These are phyloP conservation scores for Entomortierella lignicola DNA, from an alignment of 192 early-diverging fungal genomes.

Conservation along the genomic window DNA sequence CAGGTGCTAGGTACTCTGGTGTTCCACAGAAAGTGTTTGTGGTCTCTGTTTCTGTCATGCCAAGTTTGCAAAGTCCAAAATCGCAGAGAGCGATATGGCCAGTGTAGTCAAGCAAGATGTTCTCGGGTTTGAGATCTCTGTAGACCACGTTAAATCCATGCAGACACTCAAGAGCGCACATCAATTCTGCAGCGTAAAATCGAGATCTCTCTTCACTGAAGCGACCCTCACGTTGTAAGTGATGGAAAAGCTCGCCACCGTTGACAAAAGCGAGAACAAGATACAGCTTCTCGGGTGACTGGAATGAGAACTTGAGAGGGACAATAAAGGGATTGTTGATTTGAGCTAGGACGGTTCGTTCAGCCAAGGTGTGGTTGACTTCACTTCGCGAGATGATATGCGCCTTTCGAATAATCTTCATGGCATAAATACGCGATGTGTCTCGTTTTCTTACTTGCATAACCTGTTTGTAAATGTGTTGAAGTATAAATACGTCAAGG, in stretches of 20 bases:
- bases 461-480: conserved; percentile 52
- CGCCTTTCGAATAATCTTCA: conserved; percentile 96
- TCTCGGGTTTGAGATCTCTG: conserved; percentile 95
- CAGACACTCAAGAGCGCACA: conserved; percentile 91
- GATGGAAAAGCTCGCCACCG: conserved; percentile 97
- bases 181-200: conserved; percentile 94
- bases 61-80: conserved; percentile 94
- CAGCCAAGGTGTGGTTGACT: conserved; percentile 95
- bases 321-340: conserved; percentile 95
- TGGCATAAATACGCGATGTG: conserved; percentile 95
- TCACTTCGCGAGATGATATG: conserved; percentile 95
- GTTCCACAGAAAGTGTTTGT: conserved; percentile 98
- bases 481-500: conserved; percentile 25
- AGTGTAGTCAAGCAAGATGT: conserved; percentile 92
- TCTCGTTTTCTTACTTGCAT: conserved; percentile 95
- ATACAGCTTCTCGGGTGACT: conserved; percentile 95
- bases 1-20: conserved; percentile 96
- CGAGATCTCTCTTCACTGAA: conserved; percentile 90
- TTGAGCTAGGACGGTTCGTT: conserved; percentile 90
- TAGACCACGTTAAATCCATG: conserved; percentile 91
- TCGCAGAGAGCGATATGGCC: conserved; percentile 96
- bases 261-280: conserved; percentile 96
- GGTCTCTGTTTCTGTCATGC: conserved; percentile 93
- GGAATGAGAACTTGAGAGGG: conserved; percentile 93
- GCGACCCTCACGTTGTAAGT: conserved; percentile 87